A percentile compares a stretch with the other conserved stretches of the same genome.
Evolutionary conservation across 495 filamentous ascomycete species (phyloP).

Genomic region (Xylaria cubensis): DNA sequence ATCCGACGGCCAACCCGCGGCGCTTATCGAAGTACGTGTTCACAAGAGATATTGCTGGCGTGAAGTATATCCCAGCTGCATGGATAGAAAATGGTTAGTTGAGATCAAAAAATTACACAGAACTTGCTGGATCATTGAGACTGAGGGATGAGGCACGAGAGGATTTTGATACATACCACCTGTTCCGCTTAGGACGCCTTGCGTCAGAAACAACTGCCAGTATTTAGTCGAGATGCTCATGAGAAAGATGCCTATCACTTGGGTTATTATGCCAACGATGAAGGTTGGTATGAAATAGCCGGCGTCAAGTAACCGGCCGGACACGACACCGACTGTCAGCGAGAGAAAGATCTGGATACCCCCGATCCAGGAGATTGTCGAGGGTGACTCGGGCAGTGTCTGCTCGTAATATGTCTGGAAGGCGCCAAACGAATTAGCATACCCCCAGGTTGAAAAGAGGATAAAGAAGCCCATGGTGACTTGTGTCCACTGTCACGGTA

Average conservation of each 20-base stretch:
- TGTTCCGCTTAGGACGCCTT: constrained; percentile 78
- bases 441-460: constrained; percentile 77
- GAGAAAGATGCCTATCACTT: constrained; percentile 73
- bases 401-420: constrained; percentile 76
- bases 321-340: constrained; percentile 59
- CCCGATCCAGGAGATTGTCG: constrained; percentile 67
- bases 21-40: constrained; percentile 78
- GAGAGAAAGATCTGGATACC: constrained; percentile 61
- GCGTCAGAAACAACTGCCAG: constrained; percentile 84
- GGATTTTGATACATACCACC: constrained; percentile 41
- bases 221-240: constrained; percentile 70
- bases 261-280: constrained; percentile 51
- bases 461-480: constrained; percentile 69
- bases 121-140: too few species aligned
- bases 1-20: constrained; percentile 70
- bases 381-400: constrained; percentile 49
- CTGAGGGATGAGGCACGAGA: too few species aligned
- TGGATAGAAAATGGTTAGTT: too few species aligned
- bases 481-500: constrained; percentile 60
- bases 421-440: constrained; percentile 74
- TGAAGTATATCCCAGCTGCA: too few species aligned
- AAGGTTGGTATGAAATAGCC: constrained; percentile 68
- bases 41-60: constrained; percentile 35
- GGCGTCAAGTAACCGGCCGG: constrained; percentile 63
- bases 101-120: too few species aligned